Percentiles rank a stretch among this genome's conserved stretches.
Conservation (phyloP, 352 stramenopile species). For the Pythium phragmitis region DNA sequence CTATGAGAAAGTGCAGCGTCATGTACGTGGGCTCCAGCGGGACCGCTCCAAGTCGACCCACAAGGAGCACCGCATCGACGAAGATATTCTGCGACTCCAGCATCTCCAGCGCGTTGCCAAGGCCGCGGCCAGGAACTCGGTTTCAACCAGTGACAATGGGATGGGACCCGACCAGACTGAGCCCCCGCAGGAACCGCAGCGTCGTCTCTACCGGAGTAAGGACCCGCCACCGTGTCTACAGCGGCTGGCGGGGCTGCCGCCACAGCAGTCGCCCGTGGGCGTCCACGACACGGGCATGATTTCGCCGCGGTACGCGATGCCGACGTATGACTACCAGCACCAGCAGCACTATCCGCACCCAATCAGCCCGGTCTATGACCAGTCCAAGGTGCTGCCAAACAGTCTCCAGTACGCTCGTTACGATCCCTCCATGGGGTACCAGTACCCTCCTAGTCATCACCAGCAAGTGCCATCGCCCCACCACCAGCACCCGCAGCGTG, state of each 20-base stretch:
- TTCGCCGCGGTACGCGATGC: conserved; percentile 9
- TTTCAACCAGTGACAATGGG: neutral
- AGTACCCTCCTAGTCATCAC: neutral
- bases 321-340: conserved; percentile 1
- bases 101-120: conserved; percentile 20
- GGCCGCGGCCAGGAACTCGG: neutral
- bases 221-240: conserved; percentile 23
- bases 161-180: neutral
- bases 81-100: conserved; percentile 21
- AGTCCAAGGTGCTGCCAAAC: conserved; percentile 11
- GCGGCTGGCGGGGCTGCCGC: conserved; percentile 13
- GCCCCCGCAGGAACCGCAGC: conserved; percentile 9
- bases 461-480: neutral
- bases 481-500: neutral
- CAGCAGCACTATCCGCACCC: conserved; percentile 6
- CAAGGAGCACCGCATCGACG: conserved; percentile 27
- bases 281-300: conserved; percentile 13
- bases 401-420: conserved; percentile 6
- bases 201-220: conserved; percentile 21
- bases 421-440: neutral
- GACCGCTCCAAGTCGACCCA: conserved; percentile 23
- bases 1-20: conserved; percentile 70
- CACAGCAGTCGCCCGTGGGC: conserved; percentile 12
- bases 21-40: conserved; percentile 43
- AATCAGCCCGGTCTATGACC: conserved; percentile 11